phyloP scores from a whole-genome alignment of 129 eudicot genomes.

The Tanacetum coccineum region DNA sequence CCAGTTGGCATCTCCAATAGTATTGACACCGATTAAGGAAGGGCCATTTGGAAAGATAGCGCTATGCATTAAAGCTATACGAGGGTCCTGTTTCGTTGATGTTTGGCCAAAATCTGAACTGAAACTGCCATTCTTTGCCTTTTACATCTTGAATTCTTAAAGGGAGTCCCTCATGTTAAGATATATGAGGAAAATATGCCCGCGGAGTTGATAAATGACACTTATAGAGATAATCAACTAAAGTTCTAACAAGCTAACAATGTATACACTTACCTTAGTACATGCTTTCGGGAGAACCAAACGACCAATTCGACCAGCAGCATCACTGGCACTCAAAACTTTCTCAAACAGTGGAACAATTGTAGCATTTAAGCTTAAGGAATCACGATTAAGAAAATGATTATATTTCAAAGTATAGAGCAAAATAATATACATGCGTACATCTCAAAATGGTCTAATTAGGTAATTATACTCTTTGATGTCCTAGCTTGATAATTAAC shows the following conservation, averaged over 20 bases:
- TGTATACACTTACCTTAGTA: conserved; percentile 74
- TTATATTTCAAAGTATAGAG: neutral
- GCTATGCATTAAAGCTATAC: no score
- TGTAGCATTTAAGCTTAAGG: conserved; percentile 76
- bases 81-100: no score
- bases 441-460: neutral
- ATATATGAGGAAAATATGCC: conserved; percentile 98
- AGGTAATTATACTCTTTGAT: neutral
- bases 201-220: conserved; percentile 25
- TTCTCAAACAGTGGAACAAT: conserved; percentile 88
- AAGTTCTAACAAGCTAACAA: neutral
- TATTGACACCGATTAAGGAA: no score
- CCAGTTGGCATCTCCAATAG: no score
- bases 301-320: conserved; percentile 98
- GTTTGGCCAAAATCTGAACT: conserved; percentile 99
- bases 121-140: conserved; percentile 98
- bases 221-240: conserved; percentile 10
- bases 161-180: conserved; percentile 96
- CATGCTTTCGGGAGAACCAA: conserved; percentile 99
- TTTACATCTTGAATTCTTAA: conserved; percentile 86
- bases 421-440: neutral
- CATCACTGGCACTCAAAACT: conserved; percentile 96
- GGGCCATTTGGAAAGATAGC: no score
- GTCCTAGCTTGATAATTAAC: no score
- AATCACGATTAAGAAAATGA: conserved; percentile 51